These are phyloP conservation scores for Olyra latifolia DNA, from an alignment of 176 grass and related monocot species.

Conservation along the genomic window DNA sequence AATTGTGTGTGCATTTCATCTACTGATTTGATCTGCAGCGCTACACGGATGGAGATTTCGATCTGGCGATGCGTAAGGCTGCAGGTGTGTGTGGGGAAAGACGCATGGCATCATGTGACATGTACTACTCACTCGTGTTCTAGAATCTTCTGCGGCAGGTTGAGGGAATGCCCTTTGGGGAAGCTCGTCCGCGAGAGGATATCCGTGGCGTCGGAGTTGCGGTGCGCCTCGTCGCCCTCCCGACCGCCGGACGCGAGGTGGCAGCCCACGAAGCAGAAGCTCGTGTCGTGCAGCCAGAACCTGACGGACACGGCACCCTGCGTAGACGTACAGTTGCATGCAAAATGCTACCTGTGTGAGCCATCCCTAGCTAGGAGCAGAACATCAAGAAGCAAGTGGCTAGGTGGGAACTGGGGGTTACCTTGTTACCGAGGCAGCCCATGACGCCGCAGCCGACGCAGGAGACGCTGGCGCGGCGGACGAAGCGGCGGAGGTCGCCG, in stretches of 20 bases:
- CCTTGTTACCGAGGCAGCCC: conserved; percentile 97
- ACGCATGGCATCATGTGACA: too few relatives aligned
- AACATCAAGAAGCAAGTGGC: not conserved
- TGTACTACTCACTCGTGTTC: conserved; percentile 78
- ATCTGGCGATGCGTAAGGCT: not conserved
- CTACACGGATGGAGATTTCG: not conserved
- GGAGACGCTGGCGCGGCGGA: conserved; percentile 70
- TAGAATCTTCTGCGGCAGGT: conserved; percentile 56
- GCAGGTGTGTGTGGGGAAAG: too few relatives aligned
- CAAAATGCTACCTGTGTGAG: not conserved
- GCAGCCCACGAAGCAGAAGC: conserved; percentile 74
- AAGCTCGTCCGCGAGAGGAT: conserved; percentile 62
- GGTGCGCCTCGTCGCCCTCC: conserved; percentile 63
- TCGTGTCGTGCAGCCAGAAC: conserved; percentile 61
- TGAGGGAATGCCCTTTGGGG: conserved; percentile 39
- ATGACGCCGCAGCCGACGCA: conserved; percentile 89
- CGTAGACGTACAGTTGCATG: too few relatives aligned
- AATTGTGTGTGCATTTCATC: not conserved
- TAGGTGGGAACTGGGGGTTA: not conserved
- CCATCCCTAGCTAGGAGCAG: not conserved
- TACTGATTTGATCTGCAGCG: conserved; percentile 6
- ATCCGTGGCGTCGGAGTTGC: conserved; percentile 65
- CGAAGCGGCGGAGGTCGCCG: conserved; percentile 58
- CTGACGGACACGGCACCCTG: conserved; percentile 62
- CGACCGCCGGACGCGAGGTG: conserved; percentile 70